Evolutionary conservation across 805 yeast species (phyloP).

Genomic region (Naumovozyma baii): DNA sequence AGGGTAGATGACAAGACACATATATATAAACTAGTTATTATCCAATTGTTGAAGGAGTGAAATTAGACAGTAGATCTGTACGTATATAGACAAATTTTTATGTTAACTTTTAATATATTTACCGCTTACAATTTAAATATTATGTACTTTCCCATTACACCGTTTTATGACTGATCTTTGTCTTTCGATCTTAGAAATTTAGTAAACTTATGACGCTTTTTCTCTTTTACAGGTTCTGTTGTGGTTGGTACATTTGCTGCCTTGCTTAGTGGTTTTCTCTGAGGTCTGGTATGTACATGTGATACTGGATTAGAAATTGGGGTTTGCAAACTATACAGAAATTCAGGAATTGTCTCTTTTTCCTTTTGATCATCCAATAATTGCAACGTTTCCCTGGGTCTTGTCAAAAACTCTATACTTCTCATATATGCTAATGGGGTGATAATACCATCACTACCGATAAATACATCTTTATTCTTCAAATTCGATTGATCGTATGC

Average conservation of each 20-base stretch:
- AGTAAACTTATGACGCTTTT: slow-evolving; percentile 39
- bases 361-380: slow-evolving; percentile 31
- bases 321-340: slow-evolving; percentile 30
- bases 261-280: slow-evolving; percentile 5
- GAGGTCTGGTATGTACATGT: slow-evolving; percentile 16
- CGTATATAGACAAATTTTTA: no score
- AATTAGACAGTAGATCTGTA: no score
- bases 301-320: slow-evolving; percentile 21
- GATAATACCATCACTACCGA: slow-evolving; percentile 72
- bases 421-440: slow-evolving; percentile 39
- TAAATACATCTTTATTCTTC: slow-evolving; percentile 60
- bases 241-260: slow-evolving; percentile 3
- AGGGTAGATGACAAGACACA: no score
- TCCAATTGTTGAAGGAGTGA: no score
- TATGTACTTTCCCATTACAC: no score
- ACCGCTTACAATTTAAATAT: no score
- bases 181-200: slow-evolving; percentile 34
- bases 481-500: slow-evolving; percentile 57
- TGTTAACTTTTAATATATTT: no score
- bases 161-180: slow-evolving; percentile 1
- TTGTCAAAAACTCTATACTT: slow-evolving; percentile 31
- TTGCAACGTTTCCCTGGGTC: slow-evolving; percentile 34
- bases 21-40: no score
- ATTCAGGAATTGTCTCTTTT: slow-evolving; percentile 35
- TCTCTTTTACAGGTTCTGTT: slow-evolving; percentile 22